phyloP scores from a whole-genome alignment of 345 rosid species.

The Dipteronia dyeriana region DNA sequence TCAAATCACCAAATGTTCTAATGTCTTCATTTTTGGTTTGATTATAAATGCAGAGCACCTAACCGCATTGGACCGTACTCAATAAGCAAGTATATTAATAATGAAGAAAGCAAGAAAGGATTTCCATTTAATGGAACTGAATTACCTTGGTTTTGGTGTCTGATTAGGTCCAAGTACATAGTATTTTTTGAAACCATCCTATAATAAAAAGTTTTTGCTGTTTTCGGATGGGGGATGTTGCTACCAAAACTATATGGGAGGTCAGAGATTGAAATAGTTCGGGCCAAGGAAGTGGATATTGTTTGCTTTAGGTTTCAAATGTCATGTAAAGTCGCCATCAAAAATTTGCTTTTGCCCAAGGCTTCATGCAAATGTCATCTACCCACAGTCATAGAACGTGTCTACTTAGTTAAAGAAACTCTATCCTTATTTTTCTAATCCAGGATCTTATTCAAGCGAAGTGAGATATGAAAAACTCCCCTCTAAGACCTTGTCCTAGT shows the following conservation, averaged over 20 bases:
- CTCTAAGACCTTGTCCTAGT: background rate
- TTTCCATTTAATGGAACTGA: background rate
- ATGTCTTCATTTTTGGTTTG: background rate
- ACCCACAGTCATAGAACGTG: background rate
- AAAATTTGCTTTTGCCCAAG: background rate
- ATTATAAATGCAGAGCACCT: background rate
- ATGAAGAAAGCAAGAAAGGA: background rate
- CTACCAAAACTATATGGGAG: background rate
- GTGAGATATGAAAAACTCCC: background rate
- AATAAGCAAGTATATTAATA: background rate
- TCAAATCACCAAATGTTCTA: background rate
- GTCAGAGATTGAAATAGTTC: background rate
- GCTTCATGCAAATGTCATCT: background rate
- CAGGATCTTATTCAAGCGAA: background rate
- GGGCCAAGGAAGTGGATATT: background rate
- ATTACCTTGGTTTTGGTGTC: background rate
- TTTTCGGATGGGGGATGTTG: background rate
- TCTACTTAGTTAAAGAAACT: too few species aligned
- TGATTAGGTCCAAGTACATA: background rate
- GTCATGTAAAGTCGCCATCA: background rate
- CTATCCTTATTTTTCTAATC: background rate
- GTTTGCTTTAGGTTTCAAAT: too few species aligned
- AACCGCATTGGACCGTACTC: background rate
- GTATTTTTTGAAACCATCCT: background rate
- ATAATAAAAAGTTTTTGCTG: background rate